Evolutionary conservation across 2,329 filamentous ascomycete species (phyloP), one percentile per base, ranked within the genome.

Genomic region (Aspergillus neotritici): DNA sequence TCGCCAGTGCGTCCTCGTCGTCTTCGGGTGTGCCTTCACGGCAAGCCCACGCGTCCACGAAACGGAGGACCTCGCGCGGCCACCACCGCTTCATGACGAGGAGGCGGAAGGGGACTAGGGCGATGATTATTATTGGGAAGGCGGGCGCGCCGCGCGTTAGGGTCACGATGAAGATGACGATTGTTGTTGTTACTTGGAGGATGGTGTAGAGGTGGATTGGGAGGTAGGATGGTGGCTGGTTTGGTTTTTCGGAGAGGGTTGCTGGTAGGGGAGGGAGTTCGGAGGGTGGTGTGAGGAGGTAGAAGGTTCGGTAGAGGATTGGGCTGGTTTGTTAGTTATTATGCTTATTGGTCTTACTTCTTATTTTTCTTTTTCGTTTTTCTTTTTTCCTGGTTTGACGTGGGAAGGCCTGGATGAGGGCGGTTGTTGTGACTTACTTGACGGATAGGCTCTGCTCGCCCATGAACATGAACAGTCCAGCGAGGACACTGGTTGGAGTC

Each of bases 391-490:
- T 10, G n/a, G 2, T 7, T 21, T 37, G 11, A 11, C 7, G 14
- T 30, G 12, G 9, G 4, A 8, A 10, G 21, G 13, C 5, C 16
- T 4, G 21, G 11, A 15, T 16, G 5, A 12, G 12, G 12, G 14
- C n/a, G 5, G 14, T 47, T 13, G 8, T 14, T 5, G 28, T 7
- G 11, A 43, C 64, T 51, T 63, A 72, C 69, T 83, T 84, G 29
- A 82, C 77, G 4, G 71, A 72, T 5, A 84, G 67, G 31, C 77
- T 81, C 50, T 84, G 80, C 55, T 84, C 78, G 34, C 79, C 80
- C 80, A 84, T 84, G 62, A 83, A 84, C 53, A 84, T 67, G 62
- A 84, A 84, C 10, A 84, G 64, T 0, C 80, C 80, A 0, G 80
- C 79, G 2, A 84, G 70, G 5, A 84, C 81, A 29, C 77, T 81